Evolutionary conservation across 306 rosid species (phyloP), one percentile per base, ranked within the genome.

Genomic region (Gleditsia sinensis): DNA sequence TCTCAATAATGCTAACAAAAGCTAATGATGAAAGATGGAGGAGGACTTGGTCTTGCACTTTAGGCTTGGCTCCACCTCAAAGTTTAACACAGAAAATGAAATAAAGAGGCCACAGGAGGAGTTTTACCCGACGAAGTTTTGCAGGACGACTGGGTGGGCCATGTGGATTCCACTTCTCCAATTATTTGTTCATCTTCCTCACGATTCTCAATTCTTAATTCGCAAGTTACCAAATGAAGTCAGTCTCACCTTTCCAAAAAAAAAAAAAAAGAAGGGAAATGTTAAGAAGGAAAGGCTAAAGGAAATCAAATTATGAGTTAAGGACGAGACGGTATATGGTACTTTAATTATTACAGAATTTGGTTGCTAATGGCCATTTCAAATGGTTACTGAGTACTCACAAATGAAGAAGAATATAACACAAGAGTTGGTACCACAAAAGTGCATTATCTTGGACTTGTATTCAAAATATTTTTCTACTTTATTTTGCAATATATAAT

Each of bases 31-130:
- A 36, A 64, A 25, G 63, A 67, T 17, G 66, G 28, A 46, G 55
- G 73, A 20, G 79, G 58, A 75, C 11, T 42, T 17, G 27, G 48
- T 55, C 20, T 23, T 51, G 48, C 67, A 32, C 79, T 72, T 75
- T 75, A 13, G 46, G 51, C 16, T 79, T 19, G 82, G 82, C 84
- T 79, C 84, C 82, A 72, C 76, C n/a, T 71, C 40, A 80, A 76
- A 73, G 74, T 70, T 37, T 3, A 6, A 50, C 7, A 54, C 12
- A 10, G 19, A 20, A 73, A 75, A 65, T 17, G 21, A 71, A 72
- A 34, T 53, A 64, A 80, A 80, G 19, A 75, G 74, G 20, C 20
- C 25, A n/a, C 37, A 72, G 67, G 34, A 37, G 60, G 40, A 21
- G 74, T 50, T 67, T 67, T 40, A 60, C 54, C 74, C 58, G 27